Evolutionary conservation across 2,329 filamentous ascomycete genomes (phyloP), one percentile per base, ranked within the genome.

Genomic region (Westerdykella sp.): DNA sequence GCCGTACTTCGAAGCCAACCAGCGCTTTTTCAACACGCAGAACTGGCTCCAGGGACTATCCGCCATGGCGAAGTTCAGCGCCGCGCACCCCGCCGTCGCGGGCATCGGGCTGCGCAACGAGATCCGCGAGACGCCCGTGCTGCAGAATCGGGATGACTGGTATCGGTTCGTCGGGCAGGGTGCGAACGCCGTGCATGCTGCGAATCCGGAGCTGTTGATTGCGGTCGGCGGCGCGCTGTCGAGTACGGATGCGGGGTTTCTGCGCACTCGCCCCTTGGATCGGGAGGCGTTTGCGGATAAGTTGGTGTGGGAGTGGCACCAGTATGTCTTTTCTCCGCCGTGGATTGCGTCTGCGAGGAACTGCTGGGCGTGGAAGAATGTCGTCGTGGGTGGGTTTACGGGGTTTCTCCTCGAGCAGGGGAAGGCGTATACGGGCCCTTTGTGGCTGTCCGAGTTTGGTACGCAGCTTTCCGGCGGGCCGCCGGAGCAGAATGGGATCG

Each of bases 221-320:
- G 56, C 77, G 41, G 65, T 79, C 43, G 77, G 77, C 43, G 77
- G 76, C 13, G 67, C 72, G 43, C 66, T 71, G 54, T 73, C 70
- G 38, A 63, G 72, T 6, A 78, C 74, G 3, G 76, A 80, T 55
- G 63, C 79, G 31, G 65, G 65, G 4, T 71, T 70, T 46, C 47
- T 78, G 28, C 60, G 67, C 23, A 50, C 46, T 28, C 54, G 56
- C 22, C 57, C 53, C 37, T 67, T 79, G 42, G 71, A 77, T 58
- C 71, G 68, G 37, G 59, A 59, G 3, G 66, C 57, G 10, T 54
- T 40, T 25, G 47, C 41, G 14, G 67, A 69, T 42, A 80, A 80
- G 62, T 69, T 75, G 45, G 76, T 79, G 11, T 80, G 76, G 75
- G 77, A 80, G 62, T 76, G 74, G 60, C 77, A 80, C 63, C 70